Percentiles rank a stretch among this genome's conserved stretches.
phyloP scores from a whole-genome alignment of 1,139 yeast genomes.

The Maudiozyma humilis region DNA sequence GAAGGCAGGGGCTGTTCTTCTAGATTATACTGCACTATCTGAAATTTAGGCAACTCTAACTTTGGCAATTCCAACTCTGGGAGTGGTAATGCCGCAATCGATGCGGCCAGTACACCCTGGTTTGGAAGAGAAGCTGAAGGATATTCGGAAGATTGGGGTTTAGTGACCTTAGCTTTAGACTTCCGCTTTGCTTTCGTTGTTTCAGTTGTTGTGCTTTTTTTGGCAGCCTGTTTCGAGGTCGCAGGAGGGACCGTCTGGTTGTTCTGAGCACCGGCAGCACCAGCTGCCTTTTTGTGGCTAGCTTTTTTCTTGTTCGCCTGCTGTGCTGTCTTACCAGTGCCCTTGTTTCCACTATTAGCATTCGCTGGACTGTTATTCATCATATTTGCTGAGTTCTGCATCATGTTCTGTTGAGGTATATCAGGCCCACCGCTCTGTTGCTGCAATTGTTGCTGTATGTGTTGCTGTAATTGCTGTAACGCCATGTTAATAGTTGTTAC shows the following conservation, averaged over 20 bases:
- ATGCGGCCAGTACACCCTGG: neutral
- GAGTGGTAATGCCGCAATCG: neutral
- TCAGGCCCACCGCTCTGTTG: no score
- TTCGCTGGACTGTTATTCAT: neutral
- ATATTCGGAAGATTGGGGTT: constrained; percentile 3
- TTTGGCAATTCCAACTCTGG: constrained; percentile 11
- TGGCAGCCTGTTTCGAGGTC: neutral
- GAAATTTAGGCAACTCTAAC: constrained; percentile 27
- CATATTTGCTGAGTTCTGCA: no score
- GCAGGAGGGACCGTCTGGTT: neutral
- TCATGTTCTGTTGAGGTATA: no score
- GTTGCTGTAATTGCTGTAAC: constrained; percentile 31
- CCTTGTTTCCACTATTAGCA: neutral
- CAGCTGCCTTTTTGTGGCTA: neutral
- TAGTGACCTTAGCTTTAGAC: constrained; percentile 8
- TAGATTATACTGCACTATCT: constrained; percentile 26
- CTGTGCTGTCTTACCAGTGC: neutral
- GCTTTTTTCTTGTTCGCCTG: neutral
- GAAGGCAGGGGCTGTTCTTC: constrained; percentile 26
- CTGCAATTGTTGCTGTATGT: constrained; percentile 13
- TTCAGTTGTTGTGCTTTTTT: neutral
- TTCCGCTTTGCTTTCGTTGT: constrained; percentile 2
- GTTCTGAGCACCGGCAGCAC: neutral
- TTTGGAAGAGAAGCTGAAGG: neutral
- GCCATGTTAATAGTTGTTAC: constrained; percentile 36